Percentiles rank a stretch among this genome's conserved stretches.
These are phyloP conservation scores for Amoeboaphelidium protococcarum DNA, from an alignment of 371 early-diverging fungal genomes.

Conservation along the genomic window DNA sequence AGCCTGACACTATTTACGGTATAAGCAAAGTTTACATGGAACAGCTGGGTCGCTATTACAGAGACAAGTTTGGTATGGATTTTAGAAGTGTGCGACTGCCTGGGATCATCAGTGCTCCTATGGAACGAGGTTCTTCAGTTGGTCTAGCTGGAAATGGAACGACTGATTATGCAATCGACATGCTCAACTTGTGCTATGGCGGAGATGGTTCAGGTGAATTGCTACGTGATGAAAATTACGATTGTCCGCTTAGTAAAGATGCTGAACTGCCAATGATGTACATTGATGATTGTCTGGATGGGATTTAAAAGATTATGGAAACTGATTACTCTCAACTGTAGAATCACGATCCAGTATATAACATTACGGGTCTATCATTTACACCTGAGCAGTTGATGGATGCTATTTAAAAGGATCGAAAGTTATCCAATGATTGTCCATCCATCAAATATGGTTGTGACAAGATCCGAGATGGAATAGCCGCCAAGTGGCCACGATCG, in stretches of 20 bases:
- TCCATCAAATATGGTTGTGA: too few relatives aligned
- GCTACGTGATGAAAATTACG: slow-evolving; percentile 16
- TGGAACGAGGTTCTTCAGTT: too few relatives aligned
- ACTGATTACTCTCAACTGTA: slow-evolving; percentile 13
- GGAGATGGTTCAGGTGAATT: too few relatives aligned
- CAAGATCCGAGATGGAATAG: slow-evolving; percentile 24
- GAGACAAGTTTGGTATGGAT: slow-evolving; percentile 25
- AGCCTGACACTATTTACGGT: slow-evolving; percentile 30
- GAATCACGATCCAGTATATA: slow-evolving; percentile 23
- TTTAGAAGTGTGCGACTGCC: slow-evolving; percentile 28
- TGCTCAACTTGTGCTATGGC: too few relatives aligned
- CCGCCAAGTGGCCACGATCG: slow-evolving; percentile 25
- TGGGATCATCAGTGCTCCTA: slow-evolving; percentile 25
- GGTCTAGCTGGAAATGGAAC: slow-evolving; percentile 28
- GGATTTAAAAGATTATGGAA: slow-evolving; percentile 23
- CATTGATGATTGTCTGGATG: slow-evolving; percentile 24
- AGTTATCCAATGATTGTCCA: too few relatives aligned
- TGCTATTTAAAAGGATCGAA: slow-evolving; percentile 18
- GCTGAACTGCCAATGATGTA: slow-evolving; percentile 30
- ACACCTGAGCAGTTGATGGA: slow-evolving; percentile 19
- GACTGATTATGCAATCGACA: slow-evolving; percentile 30
- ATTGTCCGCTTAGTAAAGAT: slow-evolving; percentile 19
- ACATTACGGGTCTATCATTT: slow-evolving; percentile 24
- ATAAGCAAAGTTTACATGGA: slow-evolving; percentile 30
- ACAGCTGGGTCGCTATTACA: slow-evolving; percentile 25